Base-by-base conservation (phyloP, 345 rosid species). In the Citrus australasica region DNA sequence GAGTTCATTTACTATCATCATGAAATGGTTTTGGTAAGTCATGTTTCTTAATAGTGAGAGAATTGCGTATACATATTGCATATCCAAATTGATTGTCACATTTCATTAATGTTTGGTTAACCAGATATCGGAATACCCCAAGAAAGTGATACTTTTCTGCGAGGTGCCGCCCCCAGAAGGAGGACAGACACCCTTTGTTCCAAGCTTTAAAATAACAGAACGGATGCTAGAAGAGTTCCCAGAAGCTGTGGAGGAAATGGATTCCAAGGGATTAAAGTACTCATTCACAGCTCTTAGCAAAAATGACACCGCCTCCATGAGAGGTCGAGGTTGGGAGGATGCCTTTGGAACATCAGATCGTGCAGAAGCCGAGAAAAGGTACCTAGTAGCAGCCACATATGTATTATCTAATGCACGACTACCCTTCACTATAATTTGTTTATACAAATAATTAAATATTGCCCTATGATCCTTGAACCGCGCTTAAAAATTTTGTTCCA, bases 291-390 rank as follows among this genome's bases (percentile, higher is more conserved):
- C 93, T 58, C 84, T 38, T 2, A 84, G 85, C 80, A 81, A 82
- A 11, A 69, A 80, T 42, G 79, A 87, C 58, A 86, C 82, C 7
- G 73, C 88, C 79, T 91, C 93, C 63, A 89, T 87, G 88, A 88
- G 87, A 69, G 95, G 93, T 10, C 79, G 92, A 27, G 92, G 95
- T 25, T 89, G 92, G 93, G 88, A 91, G 76, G 95, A 91, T 62
- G 82, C 92, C 53, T 89, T 89, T 14, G 85, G 84, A 9, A 89
- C 93, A 64, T 83, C 85, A 1, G 92, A 89, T 72, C 86, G 61
- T 2, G 67, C 10, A 0, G 91, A 89, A 74, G 95, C 92, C 1
- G 88, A 88, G 77, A 81, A 32, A 80, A 85, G 92, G 90, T 89
- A 14, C 53, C 24, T 27, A n/a, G 16, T 46, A 46, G 51, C 4